A percentile compares a stretch with the other conserved stretches of the same genome.
phyloP scores from a whole-genome alignment of 306 rosid genomes.

The Vachellia pachyceras region DNA sequence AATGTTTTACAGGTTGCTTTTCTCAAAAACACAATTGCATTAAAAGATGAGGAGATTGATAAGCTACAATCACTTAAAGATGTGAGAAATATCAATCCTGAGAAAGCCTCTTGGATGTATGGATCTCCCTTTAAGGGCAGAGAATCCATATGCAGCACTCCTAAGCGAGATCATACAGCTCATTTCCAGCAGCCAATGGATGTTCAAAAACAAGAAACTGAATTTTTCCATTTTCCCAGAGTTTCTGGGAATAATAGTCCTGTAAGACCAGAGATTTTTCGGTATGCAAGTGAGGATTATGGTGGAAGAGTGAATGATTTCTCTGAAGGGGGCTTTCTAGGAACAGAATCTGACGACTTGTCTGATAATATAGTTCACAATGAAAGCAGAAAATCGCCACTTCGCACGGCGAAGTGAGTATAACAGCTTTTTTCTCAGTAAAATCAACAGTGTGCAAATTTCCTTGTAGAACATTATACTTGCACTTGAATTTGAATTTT shows the following conservation, averaged over 20 bases:
- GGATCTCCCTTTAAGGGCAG: conserved; percentile 28
- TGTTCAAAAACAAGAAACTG: conserved; percentile 35
- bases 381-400: conserved; percentile 35
- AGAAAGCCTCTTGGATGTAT: conserved; percentile 46
- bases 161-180: conserved; percentile 40
- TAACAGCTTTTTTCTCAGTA: background rate
- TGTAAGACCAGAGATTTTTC: background rate
- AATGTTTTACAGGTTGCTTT: conserved; percentile 65
- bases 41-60: conserved; percentile 86
- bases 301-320: conserved; percentile 54
- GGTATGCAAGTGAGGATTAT: conserved; percentile 49
- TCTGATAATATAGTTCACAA: conserved; percentile 24
- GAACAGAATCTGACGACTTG: conserved; percentile 55
- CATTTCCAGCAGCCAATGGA: conserved; percentile 38
- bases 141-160: conserved; percentile 37
- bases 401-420: conserved; percentile 49
- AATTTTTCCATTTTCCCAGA: conserved; percentile 23
- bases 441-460: background rate
- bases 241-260: conserved; percentile 4
- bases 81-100: conserved; percentile 49
- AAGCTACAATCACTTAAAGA: conserved; percentile 63
- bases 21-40: conserved; percentile 66
- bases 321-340: conserved; percentile 46
- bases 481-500: background rate
- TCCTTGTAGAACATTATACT: background rate